These are phyloP conservation scores for Syzygium syzygioides DNA, from an alignment of 441 rosid species.

Conservation along the genomic window DNA sequence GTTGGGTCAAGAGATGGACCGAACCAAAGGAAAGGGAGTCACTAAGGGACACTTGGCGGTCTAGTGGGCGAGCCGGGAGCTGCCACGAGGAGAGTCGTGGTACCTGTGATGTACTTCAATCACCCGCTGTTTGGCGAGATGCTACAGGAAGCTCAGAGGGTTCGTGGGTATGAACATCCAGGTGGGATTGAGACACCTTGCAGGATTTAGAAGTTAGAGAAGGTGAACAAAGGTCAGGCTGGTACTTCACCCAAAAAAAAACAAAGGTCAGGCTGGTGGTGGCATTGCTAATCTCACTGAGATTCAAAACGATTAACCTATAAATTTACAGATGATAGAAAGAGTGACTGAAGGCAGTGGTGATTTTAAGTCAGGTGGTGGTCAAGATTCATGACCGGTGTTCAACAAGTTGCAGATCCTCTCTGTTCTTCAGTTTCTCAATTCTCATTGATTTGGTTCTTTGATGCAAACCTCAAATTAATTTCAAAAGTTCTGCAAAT, in stretches of 20 bases:
- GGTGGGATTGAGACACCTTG: constrained; percentile 73
- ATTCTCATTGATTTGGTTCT: background rate
- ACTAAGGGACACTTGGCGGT: constrained; percentile 67
- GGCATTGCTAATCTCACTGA: background rate
- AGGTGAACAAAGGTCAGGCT: constrained; percentile 22
- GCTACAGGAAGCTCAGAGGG: constrained; percentile 58
- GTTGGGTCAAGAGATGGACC: constrained; percentile 21
- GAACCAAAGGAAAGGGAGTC: constrained; percentile 16
- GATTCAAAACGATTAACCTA: background rate
- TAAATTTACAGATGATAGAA: background rate
- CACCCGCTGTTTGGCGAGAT: constrained; percentile 63
- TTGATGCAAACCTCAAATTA: background rate
- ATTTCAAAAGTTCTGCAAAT: background rate
- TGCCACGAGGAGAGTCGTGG: constrained; percentile 38
- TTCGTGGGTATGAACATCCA: constrained; percentile 54
- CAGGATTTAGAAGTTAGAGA: constrained; percentile 64
- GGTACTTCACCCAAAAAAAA: too few species aligned
- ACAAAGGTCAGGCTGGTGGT: background rate
- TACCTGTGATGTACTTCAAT: constrained; percentile 68
- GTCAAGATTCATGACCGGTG: background rate
- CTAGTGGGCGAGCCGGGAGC: constrained; percentile 46
- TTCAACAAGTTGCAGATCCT: background rate
- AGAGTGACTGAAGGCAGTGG: background rate
- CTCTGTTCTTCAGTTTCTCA: background rate
- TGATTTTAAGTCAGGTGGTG: background rate